A percentile compares a stretch with the other conserved stretches of the same genome.
These are phyloP conservation scores for Penicillium coprophilum DNA, from an alignment of 495 filamentous ascomycete genomes.

Conservation along the genomic window DNA sequence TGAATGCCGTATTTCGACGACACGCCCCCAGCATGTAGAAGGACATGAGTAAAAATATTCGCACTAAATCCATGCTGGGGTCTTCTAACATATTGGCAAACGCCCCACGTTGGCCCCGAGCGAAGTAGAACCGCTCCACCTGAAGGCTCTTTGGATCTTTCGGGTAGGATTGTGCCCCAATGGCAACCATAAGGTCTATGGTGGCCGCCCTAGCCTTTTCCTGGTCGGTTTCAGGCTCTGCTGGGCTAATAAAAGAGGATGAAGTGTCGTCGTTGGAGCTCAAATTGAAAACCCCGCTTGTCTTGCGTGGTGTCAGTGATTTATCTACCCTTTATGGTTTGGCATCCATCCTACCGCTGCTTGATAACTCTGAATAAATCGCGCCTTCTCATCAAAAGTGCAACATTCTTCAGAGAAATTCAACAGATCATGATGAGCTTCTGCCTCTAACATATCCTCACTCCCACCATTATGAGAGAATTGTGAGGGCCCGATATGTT, in stretches of 20 bases:
- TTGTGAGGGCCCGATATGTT: conserved; percentile 44
- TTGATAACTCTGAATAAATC: conserved; percentile 30
- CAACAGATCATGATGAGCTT: conserved; percentile 33
- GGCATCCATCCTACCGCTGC: conserved; percentile 28
- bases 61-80: conserved; percentile 42
- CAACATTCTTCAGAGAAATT: conserved; percentile 28
- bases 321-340: not conserved
- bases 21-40: conserved; percentile 51
- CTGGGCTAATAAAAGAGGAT: conserved; percentile 4
- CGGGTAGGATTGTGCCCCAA: conserved; percentile 42
- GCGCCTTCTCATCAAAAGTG: conserved; percentile 21
- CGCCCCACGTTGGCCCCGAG: conserved; percentile 37
- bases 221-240: conserved; percentile 17
- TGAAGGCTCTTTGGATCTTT: conserved; percentile 23
- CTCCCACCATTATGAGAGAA: conserved; percentile 43
- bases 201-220: conserved; percentile 33
- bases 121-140: conserved; percentile 37
- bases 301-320: conserved; percentile 21
- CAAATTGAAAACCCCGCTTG: conserved; percentile 36
- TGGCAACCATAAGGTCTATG: conserved; percentile 41
- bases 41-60: conserved; percentile 44
- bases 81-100: conserved; percentile 44
- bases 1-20: conserved; percentile 49
- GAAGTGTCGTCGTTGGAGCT: conserved; percentile 15
- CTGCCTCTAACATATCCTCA: conserved; percentile 45